These are phyloP conservation scores for Astrothelium subdiscretum DNA, from an alignment of 495 filamentous ascomycete genomes.

Conservation along the genomic window DNA sequence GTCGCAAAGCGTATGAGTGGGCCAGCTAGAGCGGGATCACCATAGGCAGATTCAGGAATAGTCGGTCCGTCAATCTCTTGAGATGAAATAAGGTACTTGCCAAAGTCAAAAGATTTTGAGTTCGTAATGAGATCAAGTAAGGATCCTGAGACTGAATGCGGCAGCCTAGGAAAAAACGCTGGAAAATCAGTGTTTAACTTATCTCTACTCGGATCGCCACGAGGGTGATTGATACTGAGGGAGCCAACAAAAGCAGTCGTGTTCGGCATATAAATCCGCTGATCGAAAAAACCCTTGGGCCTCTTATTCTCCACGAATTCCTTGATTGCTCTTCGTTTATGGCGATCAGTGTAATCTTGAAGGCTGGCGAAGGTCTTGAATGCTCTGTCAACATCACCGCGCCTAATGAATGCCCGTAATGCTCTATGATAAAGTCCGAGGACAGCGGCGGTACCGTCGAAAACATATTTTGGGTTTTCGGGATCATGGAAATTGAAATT, in stretches of 20 bases:
- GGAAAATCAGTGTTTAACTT: slow-evolving; percentile 21
- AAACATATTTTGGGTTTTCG: slow-evolving; percentile 18
- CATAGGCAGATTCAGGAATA: slow-evolving; percentile 37
- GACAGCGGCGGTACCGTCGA: slow-evolving; percentile 24
- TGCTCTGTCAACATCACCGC: slow-evolving; percentile 19
- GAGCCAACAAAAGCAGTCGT: background rate
- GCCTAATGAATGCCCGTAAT: slow-evolving; percentile 17
- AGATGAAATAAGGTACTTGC: slow-evolving; percentile 43
- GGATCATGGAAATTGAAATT: background rate
- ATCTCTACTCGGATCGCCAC: slow-evolving; percentile 7
- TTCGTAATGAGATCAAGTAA: slow-evolving; percentile 44
- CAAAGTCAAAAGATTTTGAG: slow-evolving; percentile 37
- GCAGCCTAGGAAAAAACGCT: slow-evolving; percentile 33
- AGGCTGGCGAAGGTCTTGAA: slow-evolving; percentile 19
- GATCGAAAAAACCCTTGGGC: slow-evolving; percentile 16
- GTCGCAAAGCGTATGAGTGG: slow-evolving; percentile 47
- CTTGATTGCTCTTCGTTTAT: slow-evolving; percentile 21
- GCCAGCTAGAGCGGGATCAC: slow-evolving; percentile 38
- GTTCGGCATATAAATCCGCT: background rate
- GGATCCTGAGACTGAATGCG: slow-evolving; percentile 35
- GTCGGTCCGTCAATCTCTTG: slow-evolving; percentile 46
- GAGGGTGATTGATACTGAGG: slow-evolving; percentile 4
- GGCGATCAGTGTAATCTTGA: slow-evolving; percentile 23
- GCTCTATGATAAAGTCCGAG: slow-evolving; percentile 24
- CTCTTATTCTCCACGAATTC: background rate